A percentile compares a stretch with the other conserved stretches of the same genome.
Evolutionary conservation across 2,329 filamentous ascomycete species (phyloP).

Genomic region (Beauveria australis): DNA sequence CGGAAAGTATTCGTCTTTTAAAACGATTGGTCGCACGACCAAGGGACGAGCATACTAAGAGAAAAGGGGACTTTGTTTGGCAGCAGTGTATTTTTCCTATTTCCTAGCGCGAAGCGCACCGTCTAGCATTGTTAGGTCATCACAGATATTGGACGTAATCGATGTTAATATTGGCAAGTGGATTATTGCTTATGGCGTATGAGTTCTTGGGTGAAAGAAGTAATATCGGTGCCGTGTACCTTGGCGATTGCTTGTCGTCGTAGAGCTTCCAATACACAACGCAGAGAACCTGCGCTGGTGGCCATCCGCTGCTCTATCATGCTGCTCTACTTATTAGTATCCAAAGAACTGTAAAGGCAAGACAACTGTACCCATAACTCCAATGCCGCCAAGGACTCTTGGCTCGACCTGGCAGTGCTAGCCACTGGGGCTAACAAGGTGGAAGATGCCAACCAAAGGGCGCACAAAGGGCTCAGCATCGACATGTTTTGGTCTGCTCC

Average conservation of each 20-base stretch:
- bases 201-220: too few relatives aligned
- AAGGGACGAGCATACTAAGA: conserved; percentile 22
- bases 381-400: background rate
- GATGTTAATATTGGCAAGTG: background rate
- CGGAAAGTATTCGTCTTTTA: conserved; percentile 42
- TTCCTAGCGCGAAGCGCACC: background rate
- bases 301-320: too few relatives aligned
- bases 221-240: background rate
- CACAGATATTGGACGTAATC: background rate
- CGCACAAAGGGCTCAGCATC: background rate
- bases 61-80: background rate
- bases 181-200: background rate
- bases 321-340: too few relatives aligned
- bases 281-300: too few relatives aligned
- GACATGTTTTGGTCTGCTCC: background rate
- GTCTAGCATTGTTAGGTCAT: conserved; percentile 8
- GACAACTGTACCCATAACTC: background rate
- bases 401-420: background rate
- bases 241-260: background rate
- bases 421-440: background rate
- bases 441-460: background rate
- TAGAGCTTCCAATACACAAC: too few relatives aligned
- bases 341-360: too few relatives aligned
- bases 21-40: conserved; percentile 42
- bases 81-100: conserved; percentile 1